phyloP scores from a whole-genome alignment of 2,329 filamentous ascomycete genomes.

The Colletotrichum magnum region DNA sequence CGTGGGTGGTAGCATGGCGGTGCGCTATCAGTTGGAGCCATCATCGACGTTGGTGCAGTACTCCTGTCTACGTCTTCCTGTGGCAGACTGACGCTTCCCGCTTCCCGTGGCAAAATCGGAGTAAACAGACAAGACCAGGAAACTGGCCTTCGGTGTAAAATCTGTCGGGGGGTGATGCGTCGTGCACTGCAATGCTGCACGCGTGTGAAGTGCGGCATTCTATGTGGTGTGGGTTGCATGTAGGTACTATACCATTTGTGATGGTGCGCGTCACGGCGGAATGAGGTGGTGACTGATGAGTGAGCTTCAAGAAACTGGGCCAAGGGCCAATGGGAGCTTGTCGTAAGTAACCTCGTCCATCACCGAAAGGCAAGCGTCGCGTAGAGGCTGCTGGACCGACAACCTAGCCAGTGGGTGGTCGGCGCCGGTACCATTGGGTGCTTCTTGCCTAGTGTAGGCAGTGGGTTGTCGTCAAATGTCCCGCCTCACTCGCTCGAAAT shows the following conservation, averaged over 20 bases:
- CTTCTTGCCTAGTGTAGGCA: too few relatives aligned
- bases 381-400: neutral
- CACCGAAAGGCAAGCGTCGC: constrained; percentile 1
- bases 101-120: too few relatives aligned
- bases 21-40: too few relatives aligned
- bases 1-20: too few relatives aligned
- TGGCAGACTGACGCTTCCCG: too few relatives aligned
- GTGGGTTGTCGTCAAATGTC: neutral
- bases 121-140: too few relatives aligned
- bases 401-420: neutral
- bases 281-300: neutral
- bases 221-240: constrained; percentile 14
- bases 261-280: constrained; percentile 15
- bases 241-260: neutral
- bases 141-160: too few relatives aligned
- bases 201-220: constrained; percentile 15
- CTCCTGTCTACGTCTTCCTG: too few relatives aligned
- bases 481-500: constrained; percentile 5
- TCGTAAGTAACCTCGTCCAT: neutral
- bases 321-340: constrained; percentile 4
- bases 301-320: constrained; percentile 3
- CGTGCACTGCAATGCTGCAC: neutral
- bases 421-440: too few relatives aligned
- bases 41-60: too few relatives aligned
- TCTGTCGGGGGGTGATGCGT: too few relatives aligned